Base-by-base conservation (phyloP, 2,329 filamentous ascomycete species). In the Exserohilum rostratum region DNA sequence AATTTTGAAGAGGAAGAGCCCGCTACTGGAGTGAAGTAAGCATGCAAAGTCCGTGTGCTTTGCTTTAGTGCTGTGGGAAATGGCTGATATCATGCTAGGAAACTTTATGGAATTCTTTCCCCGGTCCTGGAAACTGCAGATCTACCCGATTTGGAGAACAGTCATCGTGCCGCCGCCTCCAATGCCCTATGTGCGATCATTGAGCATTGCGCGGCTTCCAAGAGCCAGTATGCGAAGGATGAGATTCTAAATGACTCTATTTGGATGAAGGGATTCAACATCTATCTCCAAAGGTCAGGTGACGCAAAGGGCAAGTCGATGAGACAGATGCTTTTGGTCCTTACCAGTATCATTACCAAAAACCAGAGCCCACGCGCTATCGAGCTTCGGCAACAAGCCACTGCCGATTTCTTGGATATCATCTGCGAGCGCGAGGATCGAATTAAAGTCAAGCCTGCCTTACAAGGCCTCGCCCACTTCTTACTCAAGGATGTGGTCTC, bases 381-480 rank as follows among this genome's bases (percentile, higher is more conserved):
- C 3, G 48, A 69, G 20, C 64, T 76, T 15, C 62, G 71, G 31
- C 50, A 67, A 22, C 54, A 61, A 35, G 67, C 72, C 29, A 57
- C 65, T 18, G 47, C 52, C 22, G 82, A 77, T 5, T 79, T 87
- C 6, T 66, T 89, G 13, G 81, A 83, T 1, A 84, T 88, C 12
- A 81, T 90, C 37, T 80, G 82, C 18, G 82, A 84, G 52, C 80
- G 84, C 55, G 85, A 85, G 30, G 80, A 85, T 13, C 86, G 84
- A 59, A 83, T 86, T 9, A 79, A 87, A 46, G 85, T 87, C 35
- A 91, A 91, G 69, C 88, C 88, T 31, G 85, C 87, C 6, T 82
- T 91, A 57, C 87, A 87, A 66, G 83, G 83, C 13, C 76, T 91
- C 33, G 86, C 89, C 43, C 82, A 87, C 64, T 83, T 91, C 52